These are phyloP conservation scores for Sporothrix brasiliensis DNA, from an alignment of 2,329 filamentous ascomycete species.

Conservation along the genomic window DNA sequence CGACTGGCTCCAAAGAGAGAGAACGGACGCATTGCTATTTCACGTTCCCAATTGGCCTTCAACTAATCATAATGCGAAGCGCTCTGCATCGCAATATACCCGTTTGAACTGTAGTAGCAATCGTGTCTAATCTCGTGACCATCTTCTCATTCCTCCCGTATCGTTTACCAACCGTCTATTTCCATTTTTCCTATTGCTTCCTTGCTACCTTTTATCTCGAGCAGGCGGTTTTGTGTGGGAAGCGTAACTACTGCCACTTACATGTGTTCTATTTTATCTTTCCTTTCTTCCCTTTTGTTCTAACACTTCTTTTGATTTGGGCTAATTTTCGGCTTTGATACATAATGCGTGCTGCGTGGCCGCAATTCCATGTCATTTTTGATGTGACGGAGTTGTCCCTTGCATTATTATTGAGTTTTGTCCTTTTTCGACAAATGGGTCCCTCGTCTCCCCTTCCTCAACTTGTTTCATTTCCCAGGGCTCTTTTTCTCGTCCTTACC, in stretches of 20 bases:
- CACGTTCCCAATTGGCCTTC: too few relatives aligned
- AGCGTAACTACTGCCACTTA: neutral
- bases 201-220: neutral
- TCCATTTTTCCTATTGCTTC: neutral
- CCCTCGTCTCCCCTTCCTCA: neutral
- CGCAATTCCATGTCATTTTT: neutral
- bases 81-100: neutral
- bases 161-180: neutral
- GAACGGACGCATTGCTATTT: neutral
- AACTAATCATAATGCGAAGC: neutral
- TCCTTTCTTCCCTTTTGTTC: neutral
- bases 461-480: too few relatives aligned
- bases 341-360: neutral
- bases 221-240: neutral
- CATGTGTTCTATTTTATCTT: neutral
- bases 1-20: neutral
- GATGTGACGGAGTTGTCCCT: neutral
- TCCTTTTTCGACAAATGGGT: neutral
- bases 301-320: neutral
- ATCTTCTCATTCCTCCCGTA: neutral
- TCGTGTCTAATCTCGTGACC: constrained; percentile 3
- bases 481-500: neutral
- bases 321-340: neutral
- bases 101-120: neutral
- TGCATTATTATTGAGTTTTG: constrained; percentile 5